Conservation (phyloP, 108 stramenopile species). For the Pelagomonas calceolata region DNA sequence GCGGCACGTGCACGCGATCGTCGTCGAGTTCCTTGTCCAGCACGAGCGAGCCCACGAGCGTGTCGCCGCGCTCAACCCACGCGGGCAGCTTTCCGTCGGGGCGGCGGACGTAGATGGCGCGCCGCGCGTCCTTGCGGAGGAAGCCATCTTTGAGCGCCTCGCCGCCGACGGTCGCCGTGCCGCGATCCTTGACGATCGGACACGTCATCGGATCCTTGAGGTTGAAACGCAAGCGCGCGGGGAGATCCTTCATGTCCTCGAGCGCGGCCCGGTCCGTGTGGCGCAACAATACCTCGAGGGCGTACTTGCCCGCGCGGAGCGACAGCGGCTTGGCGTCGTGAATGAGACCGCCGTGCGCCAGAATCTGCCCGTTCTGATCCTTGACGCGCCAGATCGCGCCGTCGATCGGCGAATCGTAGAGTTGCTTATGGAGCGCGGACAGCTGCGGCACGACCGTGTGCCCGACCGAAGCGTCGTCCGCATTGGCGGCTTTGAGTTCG, state of each 20-base stretch:
- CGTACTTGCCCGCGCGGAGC: slow-evolving; percentile 19
- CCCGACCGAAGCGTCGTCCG: neutral
- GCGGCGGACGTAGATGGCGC: slow-evolving; percentile 31
- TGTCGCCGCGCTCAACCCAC: slow-evolving; percentile 31
- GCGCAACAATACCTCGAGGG: slow-evolving; percentile 20
- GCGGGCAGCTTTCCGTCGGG: slow-evolving; percentile 25
- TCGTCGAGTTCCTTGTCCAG: slow-evolving; percentile 15
- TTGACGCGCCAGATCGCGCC: slow-evolving; percentile 30
- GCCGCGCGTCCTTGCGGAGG: slow-evolving; percentile 19
- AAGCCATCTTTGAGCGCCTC: slow-evolving; percentile 5
- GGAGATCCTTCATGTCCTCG: slow-evolving; percentile 31
- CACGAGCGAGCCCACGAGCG: slow-evolving; percentile 18
- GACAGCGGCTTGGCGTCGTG: slow-evolving; percentile 25
- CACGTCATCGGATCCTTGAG: slow-evolving; percentile 16
- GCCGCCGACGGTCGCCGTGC: slow-evolving; percentile 27
- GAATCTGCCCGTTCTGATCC: slow-evolving; percentile 22
- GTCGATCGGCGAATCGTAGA: slow-evolving; percentile 37
- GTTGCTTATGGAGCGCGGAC: slow-evolving; percentile 25
- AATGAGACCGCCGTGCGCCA: slow-evolving; percentile 28
- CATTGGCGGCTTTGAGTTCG: slow-evolving; percentile 23
- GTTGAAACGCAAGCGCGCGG: slow-evolving; percentile 16
- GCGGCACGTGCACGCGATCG: too few species aligned
- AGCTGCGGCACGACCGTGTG: slow-evolving; percentile 22
- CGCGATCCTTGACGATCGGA: slow-evolving; percentile 21
- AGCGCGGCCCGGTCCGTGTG: slow-evolving; percentile 30